Evolutionary conservation across 2,329 filamentous ascomycete genomes (phyloP).

Genomic region (Meredithiella fracta): DNA sequence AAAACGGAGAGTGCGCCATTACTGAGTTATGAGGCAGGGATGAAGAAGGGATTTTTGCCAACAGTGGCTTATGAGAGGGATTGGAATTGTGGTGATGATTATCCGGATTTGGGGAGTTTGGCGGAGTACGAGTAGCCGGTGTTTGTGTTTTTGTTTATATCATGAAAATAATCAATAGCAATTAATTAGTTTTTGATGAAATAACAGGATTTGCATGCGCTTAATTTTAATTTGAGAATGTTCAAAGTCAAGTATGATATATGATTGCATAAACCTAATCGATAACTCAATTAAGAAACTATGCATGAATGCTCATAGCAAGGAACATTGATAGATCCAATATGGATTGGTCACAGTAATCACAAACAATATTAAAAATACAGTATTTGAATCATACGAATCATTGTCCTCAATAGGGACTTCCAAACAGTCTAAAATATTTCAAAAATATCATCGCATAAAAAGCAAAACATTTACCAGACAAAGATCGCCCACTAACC

Average conservation of each 20-base stretch:
- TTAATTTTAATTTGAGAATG: neutral
- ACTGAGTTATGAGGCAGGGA: constrained; percentile 54
- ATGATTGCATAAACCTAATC: neutral
- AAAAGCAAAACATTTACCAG: neutral
- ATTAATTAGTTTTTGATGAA: neutral
- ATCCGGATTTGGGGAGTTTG: constrained; percentile 20
- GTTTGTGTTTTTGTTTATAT: neutral
- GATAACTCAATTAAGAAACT: neutral
- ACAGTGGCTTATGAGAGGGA: constrained; percentile 34
- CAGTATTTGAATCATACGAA: too few relatives aligned
- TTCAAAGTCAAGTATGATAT: neutral
- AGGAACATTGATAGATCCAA: neutral
- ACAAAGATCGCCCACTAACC: neutral
- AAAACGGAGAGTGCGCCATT: constrained; percentile 54
- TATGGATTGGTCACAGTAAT: too few relatives aligned
- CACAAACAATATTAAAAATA: too few relatives aligned
- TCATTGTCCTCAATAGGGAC: too few relatives aligned
- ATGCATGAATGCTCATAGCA: neutral
- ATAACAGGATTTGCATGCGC: neutral
- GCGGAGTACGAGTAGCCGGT: constrained; percentile 16
- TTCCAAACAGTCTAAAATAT: neutral
- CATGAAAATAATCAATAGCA: neutral
- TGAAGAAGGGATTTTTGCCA: constrained; percentile 46
- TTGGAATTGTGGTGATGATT: constrained; percentile 29
- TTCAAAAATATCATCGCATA: neutral